Percentiles rank a stretch among this genome's conserved stretches.
phyloP scores from a whole-genome alignment of 208 protist genomes.

The Cochliopodium minus region DNA sequence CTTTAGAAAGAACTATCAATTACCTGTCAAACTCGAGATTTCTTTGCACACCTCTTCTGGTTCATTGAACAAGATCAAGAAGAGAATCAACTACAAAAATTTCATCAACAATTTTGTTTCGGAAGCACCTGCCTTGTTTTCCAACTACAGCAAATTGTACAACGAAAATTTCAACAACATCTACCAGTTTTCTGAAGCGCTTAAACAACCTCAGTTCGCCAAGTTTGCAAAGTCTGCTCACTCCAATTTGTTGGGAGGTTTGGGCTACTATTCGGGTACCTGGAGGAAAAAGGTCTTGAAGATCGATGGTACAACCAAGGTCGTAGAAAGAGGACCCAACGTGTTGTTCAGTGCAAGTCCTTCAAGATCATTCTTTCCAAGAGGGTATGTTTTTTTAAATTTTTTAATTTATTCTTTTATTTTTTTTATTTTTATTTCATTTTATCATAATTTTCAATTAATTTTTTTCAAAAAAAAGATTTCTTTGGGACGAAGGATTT shows the following conservation, averaged over 20 bases:
- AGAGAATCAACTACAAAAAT: not conserved
- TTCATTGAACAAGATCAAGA: not conserved
- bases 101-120: not conserved
- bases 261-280: slow-evolving; percentile 36
- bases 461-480: too few relatives aligned
- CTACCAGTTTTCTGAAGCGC: too few relatives aligned
- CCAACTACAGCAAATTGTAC: not conserved
- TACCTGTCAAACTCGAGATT: too few relatives aligned
- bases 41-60: too few relatives aligned
- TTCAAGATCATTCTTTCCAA: slow-evolving; percentile 46
- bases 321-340: not conserved
- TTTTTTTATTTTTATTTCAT: too few relatives aligned
- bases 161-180: not conserved
- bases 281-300: too few relatives aligned
- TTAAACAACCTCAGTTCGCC: not conserved
- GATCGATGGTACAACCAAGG: not conserved
- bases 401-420: too few relatives aligned
- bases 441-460: too few relatives aligned
- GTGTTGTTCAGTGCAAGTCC: slow-evolving; percentile 38
- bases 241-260: slow-evolving; percentile 33
- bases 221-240: slow-evolving; percentile 20
- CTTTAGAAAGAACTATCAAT: too few relatives aligned
- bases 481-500: slow-evolving; percentile 74
- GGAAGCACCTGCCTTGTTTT: not conserved
- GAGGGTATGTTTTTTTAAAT: too few relatives aligned